Base-by-base conservation (phyloP, 78 protist species). In the Neovahlkampfia damariscottae region DNA sequence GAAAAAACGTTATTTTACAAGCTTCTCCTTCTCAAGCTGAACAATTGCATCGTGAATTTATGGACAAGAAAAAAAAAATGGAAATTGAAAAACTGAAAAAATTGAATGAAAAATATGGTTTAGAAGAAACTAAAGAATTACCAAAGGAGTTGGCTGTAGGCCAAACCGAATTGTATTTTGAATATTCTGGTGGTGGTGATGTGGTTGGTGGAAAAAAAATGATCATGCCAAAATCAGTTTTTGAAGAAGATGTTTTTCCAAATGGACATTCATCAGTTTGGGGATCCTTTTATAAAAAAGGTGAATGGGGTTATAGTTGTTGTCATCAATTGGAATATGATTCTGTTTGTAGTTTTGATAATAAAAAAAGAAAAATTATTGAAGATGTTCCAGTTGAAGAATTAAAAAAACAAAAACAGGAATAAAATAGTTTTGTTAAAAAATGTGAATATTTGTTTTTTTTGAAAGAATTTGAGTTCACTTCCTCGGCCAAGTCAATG, bases 21-120 rank as follows among this genome's bases (percentile, higher is more conserved):
- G 98, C 96, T 0, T 86, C 72, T 2, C 99, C 99, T 10, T 88
- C 97, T n/a, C 83, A 77, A 71, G 89, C 96, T 0, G 94, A 89
- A 39, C 36, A 76, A n/a, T 34, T 78, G 72, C 77, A 78, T 72
- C n/a, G 29, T 30, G 86, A 84, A 30, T 82, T 76, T 30, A 79
- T 1, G 19, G 7, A 41, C 70, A 82, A 82, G 71, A 81, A 87
- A 70, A 84, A 84, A 40, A 66, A 59, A 38, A 70, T 80, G 0
- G 58, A 41, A 27, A 58, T 67, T 8, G 62, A 83, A 77, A 9
- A 77, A 0, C 78, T 79, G 32, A 76, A 83, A 5, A 27, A 34
- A 3, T 30, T 95, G 3, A 7, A 87, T 27, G 79, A 78, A 9
- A 77, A 81, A 66, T 96, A 96, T 78, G 99, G 99, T 7, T 98